Conservation (phyloP, 345 rosid genomes). For the Eucalyptus viminalis region DNA sequence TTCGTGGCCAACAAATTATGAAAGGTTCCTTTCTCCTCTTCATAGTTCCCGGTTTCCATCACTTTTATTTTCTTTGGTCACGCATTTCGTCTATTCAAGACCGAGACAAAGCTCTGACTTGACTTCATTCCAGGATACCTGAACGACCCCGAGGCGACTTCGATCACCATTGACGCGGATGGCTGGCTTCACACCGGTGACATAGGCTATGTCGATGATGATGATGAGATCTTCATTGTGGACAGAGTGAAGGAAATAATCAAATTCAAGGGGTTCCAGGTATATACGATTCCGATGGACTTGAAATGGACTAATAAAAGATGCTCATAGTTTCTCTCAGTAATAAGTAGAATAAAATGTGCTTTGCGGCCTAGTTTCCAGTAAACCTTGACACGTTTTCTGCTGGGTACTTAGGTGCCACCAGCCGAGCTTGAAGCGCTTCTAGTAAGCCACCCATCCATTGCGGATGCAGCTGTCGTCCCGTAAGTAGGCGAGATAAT, state of each 20-base stretch:
- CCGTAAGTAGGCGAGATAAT: constrained; percentile 42
- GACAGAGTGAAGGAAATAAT: constrained; percentile 87
- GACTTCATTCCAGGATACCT: constrained; percentile 35
- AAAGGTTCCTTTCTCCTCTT: constrained; percentile 32
- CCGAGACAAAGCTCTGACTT: neutral
- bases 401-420: constrained; percentile 36
- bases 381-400: neutral
- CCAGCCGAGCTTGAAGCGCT: constrained; percentile 94
- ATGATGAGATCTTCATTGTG: constrained; percentile 70
- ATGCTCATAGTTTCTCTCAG: neutral
- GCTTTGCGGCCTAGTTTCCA: neutral
- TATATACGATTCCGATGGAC: neutral
- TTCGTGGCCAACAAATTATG: constrained; percentile 87
- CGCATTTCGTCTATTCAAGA: neutral
- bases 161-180: constrained; percentile 54
- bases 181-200: constrained; percentile 98
- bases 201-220: constrained; percentile 79
- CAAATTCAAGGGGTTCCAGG: constrained; percentile 94
- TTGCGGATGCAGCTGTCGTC: constrained; percentile 89
- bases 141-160: constrained; percentile 58
- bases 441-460: constrained; percentile 49
- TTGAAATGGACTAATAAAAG: neutral
- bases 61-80: neutral
- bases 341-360: neutral
- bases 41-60: neutral